Percentiles rank a stretch among this genome's conserved stretches.
These are phyloP conservation scores for Cruciata laevipes DNA, from an alignment of 257 asterid species.

Conservation along the genomic window DNA sequence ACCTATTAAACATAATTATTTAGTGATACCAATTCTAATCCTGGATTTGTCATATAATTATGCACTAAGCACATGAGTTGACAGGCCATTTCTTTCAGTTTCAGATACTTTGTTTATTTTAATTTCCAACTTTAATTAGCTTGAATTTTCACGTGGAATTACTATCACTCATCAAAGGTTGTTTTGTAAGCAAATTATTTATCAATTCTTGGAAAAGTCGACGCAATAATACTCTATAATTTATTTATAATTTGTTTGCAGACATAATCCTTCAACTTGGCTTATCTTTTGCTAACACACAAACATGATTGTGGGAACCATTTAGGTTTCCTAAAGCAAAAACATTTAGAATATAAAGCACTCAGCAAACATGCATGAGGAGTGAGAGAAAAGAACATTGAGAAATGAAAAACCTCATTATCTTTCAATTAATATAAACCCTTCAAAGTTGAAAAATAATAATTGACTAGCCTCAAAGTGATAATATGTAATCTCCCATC, in stretches of 20 bases:
- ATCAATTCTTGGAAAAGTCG: conserved; percentile 26
- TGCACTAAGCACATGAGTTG: conserved; percentile 20
- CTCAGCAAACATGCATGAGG: conserved; percentile 13
- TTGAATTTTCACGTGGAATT: conserved; percentile 18
- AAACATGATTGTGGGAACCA: conserved; percentile 28
- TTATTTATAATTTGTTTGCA: not conserved
- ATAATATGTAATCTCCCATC: not conserved
- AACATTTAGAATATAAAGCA: conserved; percentile 11
- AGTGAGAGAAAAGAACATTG: conserved; percentile 13
- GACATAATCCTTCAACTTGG: conserved; percentile 20
- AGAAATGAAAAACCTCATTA: conserved; percentile 9
- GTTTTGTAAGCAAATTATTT: not conserved
- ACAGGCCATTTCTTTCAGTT: conserved; percentile 19
- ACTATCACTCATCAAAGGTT: not conserved
- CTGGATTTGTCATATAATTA: too few relatives aligned
- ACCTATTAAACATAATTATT: too few relatives aligned
- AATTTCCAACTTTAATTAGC: conserved; percentile 2
- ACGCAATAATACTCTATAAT: conserved; percentile 10
- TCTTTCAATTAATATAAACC: not conserved
- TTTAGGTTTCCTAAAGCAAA: conserved; percentile 39
- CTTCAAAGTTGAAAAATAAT: not conserved
- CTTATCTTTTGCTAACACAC: conserved; percentile 20
- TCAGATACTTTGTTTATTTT: not conserved
- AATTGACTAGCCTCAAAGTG: not conserved
- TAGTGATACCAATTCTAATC: too few relatives aligned